Conservation (phyloP, 1,139 yeast genomes). For the Candida anutae region DNA sequence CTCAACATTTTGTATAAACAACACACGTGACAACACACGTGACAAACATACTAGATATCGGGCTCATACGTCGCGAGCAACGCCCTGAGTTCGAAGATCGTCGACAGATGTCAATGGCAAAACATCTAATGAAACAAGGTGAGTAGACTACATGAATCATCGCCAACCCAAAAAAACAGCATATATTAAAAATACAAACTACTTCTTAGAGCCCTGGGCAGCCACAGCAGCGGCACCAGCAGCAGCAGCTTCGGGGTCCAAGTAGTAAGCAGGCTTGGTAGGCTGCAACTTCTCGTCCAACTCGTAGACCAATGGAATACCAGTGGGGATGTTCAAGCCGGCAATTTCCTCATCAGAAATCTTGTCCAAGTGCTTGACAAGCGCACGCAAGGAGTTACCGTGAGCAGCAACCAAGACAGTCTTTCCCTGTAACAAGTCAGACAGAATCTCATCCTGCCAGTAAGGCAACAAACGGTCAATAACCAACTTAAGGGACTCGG, state of each 20-base stretch:
- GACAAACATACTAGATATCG: no score
- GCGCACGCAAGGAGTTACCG: slow-evolving; percentile 97
- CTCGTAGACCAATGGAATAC: slow-evolving; percentile 97
- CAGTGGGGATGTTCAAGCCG: slow-evolving; percentile 94
- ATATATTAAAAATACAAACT: no score
- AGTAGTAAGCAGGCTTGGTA: slow-evolving; percentile 88
- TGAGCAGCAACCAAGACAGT: slow-evolving; percentile 93
- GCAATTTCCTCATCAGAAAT: slow-evolving; percentile 92
- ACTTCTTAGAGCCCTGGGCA: slow-evolving; percentile 71
- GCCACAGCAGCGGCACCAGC: slow-evolving; percentile 99
- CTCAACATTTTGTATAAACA: no score
- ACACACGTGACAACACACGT: no score
- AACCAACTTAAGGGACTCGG: slow-evolving; percentile 92
- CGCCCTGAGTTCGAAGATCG: no score
- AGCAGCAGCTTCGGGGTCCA: slow-evolving; percentile 99
- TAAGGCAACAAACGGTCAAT: slow-evolving; percentile 96
- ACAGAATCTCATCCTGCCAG: slow-evolving; percentile 93
- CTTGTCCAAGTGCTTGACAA: slow-evolving; percentile 92
- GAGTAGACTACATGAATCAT: no score
- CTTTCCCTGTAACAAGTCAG: slow-evolving; percentile 78
- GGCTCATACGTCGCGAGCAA: no score
- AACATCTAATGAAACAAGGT: no score
- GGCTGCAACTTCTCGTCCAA: slow-evolving; percentile 84
- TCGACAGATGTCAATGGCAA: no score
- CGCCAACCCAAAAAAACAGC: no score